Conservation (phyloP, 805 yeast genomes). For the Yarrowia sp. region DNA sequence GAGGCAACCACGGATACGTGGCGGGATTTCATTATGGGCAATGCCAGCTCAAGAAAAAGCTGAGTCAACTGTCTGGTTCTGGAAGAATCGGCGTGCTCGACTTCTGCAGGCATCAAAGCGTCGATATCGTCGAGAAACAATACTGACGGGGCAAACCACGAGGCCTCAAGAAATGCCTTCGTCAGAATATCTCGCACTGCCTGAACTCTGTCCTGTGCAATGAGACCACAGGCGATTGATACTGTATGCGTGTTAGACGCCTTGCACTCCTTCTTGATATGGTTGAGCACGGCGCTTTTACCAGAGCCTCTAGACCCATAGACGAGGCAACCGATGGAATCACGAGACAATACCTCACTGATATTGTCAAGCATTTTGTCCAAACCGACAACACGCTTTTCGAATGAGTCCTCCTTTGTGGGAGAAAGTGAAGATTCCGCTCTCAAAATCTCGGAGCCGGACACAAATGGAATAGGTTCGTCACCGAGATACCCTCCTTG, state of each 20-base stretch:
- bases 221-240: constrained; percentile 61
- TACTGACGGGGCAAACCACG: constrained; percentile 81
- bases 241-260: constrained; percentile 52
- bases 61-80: constrained; percentile 71
- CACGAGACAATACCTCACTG: constrained; percentile 53
- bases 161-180: constrained; percentile 59
- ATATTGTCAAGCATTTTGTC: constrained; percentile 55
- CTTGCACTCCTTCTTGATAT: constrained; percentile 47
- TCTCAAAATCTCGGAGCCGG: constrained; percentile 50
- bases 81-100: constrained; percentile 64
- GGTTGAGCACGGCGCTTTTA: constrained; percentile 63
- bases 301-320: constrained; percentile 86
- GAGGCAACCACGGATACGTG: constrained; percentile 67
- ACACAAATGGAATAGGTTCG: constrained; percentile 35
- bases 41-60: constrained; percentile 58
- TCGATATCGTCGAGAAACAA: constrained; percentile 82
- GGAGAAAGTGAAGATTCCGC: constrained; percentile 50
- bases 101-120: constrained; percentile 70
- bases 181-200: constrained; percentile 47
- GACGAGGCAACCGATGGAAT: constrained; percentile 63
- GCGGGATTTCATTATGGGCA: constrained; percentile 52
- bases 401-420: background rate
- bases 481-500: constrained; percentile 37
- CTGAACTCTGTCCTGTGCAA: constrained; percentile 53
- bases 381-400: constrained; percentile 61